Base-by-base conservation (phyloP, 2,329 filamentous ascomycete genomes). In the Curvularia sp. region DNA sequence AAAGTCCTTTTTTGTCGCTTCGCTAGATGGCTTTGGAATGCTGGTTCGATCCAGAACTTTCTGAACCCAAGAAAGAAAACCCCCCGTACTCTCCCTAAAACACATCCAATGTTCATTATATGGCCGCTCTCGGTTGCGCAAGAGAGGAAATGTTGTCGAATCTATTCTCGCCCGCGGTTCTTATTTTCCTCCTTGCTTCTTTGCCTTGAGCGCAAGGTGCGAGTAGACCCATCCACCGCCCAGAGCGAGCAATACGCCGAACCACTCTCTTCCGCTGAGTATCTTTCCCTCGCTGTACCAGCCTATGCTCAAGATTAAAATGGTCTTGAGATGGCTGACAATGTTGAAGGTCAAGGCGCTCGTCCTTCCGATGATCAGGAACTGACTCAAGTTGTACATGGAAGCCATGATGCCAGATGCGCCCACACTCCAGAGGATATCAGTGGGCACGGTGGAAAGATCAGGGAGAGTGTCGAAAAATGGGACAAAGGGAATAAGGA, bases 221-320 rank as follows among this genome's bases (percentile, higher is more conserved):
- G 78, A 80, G 71, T 81, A 81, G 19, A 80, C 71, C 66, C 78
- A 80, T 36, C 79, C 79, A 27, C 80, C 80, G 12, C 80, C 77
- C 7, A 81, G 67, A 30, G 80, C 79, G 27, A 81, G 64, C n/a
- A 78, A 52, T 10, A 81, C 79, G 55, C 79, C 80, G n/a, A 78
- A 66, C 56, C 74, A 70, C 59, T 81, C 80, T 42, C 72, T 71
- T 10, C 70, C 52, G 43, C 72, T 79, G 28, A 80, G 68, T 10
- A 75, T 65, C 60, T 78, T 78, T 53, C 78, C 78, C 63, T 81
- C 79, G 66, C 75, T 80, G 55, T 80, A 75, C 79, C 79, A 81
- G 10, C 79, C 79, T 61, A 80, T 79, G 21, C 75, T 77, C 58
- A 81, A 67, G 49, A 81, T 81, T 32, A 80, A 73, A 30, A 81